Evolutionary conservation across 305 asterid genomes (phyloP).

Genomic region (Fraxinus dipetala): DNA sequence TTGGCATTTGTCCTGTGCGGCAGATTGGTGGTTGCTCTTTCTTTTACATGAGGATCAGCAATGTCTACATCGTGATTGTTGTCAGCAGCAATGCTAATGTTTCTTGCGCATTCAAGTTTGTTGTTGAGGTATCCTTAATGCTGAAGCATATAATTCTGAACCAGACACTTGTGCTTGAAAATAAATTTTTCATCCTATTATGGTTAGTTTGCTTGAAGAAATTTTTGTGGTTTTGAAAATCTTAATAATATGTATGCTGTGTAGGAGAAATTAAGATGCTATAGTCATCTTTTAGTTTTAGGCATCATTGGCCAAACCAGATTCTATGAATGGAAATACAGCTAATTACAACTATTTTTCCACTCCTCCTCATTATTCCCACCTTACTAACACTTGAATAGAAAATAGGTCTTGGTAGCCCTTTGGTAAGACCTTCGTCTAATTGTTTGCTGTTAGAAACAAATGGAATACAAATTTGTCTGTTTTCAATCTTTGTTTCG

Average conservation of each 20-base stretch:
- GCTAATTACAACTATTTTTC: background rate
- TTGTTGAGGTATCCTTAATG: conserved; percentile 74
- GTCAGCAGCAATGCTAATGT: conserved; percentile 99
- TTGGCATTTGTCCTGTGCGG: conserved; percentile 96
- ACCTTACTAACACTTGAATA: background rate
- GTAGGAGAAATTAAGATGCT: conserved; percentile 4
- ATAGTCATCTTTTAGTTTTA: conserved; percentile 7
- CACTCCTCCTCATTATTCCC: background rate
- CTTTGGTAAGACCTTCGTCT: background rate
- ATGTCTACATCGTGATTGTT: conserved; percentile 96
- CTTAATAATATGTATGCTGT: background rate
- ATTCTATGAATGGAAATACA: background rate
- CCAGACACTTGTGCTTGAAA: conserved; percentile 1
- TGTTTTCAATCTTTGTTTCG: background rate
- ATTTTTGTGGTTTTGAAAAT: background rate
- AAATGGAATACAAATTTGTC: background rate
- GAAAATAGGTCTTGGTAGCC: background rate
- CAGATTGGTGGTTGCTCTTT: conserved; percentile 99
- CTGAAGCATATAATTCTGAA: background rate
- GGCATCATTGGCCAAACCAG: background rate
- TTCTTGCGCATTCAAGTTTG: conserved; percentile 96
- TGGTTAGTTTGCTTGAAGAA: conserved; percentile 4
- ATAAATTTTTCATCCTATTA: background rate
- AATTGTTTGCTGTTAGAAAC: background rate
- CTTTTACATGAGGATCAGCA: conserved; percentile 97